Evolutionary conservation across 495 filamentous ascomycete genomes (phyloP), one percentile per base, ranked within the genome.

Genomic region (Trichocladium uniseriatum): DNA sequence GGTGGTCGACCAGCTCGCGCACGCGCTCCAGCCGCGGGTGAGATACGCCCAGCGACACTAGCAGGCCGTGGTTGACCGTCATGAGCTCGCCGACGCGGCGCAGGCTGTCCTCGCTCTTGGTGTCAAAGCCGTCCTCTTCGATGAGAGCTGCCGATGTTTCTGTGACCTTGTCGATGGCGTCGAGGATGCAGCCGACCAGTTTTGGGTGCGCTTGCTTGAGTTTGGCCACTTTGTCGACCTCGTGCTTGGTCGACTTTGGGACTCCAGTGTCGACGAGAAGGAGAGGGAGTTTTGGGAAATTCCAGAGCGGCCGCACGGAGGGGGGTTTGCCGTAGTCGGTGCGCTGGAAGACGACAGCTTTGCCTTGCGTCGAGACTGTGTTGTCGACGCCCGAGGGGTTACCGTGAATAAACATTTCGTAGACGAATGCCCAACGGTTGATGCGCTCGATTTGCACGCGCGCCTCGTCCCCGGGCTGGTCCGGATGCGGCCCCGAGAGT

Each of bases 381-480:
- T 98, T 98, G 70, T 98, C 92, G 43, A 98, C 87, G 0, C 92
- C 92, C 8, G 87, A 94, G 5, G 92, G 91, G 61, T 95, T 95
- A 21, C 90, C 90, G 66, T 98, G 92, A 37, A 95, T 96, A 59
- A 87, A 90, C 77, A 96, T 82, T 69, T 98, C 92, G 21, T 86
- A 88, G 1, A 97, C 92, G 62, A 94, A 96, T 0, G 92, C 91
- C 92, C 92, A 98, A 44, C 84, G 80, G 62, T 98, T 98, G 59
- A 98, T 94, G 47, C 90, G 81, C 69, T 97, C 88, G 18, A 95
- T 73, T 60, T 97, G 90, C 32, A 84, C 62, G 31, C 83, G 81
- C 32, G 84, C 84, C 71, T 96, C 92, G 13, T 82, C 77, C 2
- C 77, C 58, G 11, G 86, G 85, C 64, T 96, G 91, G 60, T 95